These are phyloP conservation scores for Chimonanthus salicifolius DNA, from an alignment of 164 flowering plant genomes.

Conservation along the genomic window DNA sequence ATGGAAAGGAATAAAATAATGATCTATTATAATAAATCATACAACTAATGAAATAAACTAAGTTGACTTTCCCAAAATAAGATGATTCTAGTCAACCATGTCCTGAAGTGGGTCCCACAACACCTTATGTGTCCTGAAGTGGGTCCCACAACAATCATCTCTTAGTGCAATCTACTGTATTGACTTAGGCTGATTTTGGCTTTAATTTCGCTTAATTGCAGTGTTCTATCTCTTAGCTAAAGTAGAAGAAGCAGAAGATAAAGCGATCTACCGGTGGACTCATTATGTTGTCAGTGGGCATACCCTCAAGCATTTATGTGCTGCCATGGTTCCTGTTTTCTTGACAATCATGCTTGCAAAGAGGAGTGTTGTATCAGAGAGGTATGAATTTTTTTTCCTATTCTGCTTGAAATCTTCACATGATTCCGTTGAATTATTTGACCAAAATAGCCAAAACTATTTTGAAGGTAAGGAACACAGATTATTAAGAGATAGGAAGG, in stretches of 20 bases:
- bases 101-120: no score
- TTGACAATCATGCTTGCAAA: constrained; percentile 90
- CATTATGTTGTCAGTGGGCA: constrained; percentile 87
- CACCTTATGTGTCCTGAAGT: no score
- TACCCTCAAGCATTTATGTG: constrained; percentile 89
- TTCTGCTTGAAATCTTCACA: neutral
- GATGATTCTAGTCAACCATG: no score
- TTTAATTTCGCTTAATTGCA: constrained; percentile 23
- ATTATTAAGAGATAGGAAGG: neutral
- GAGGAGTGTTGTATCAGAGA: constrained; percentile 53
- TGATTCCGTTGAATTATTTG: neutral
- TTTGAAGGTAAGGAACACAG: neutral
- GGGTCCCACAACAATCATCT: neutral
- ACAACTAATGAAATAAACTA: no score
- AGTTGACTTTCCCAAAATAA: no score
- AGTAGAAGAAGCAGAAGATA: constrained; percentile 86
- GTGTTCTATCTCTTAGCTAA: constrained; percentile 93
- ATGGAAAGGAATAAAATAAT: no score
- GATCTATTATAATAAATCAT: no score
- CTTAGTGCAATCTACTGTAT: neutral
- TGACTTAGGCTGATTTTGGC: neutral
- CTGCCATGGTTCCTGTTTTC: constrained; percentile 96
- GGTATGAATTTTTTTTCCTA: constrained; percentile 31
- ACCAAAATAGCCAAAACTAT: neutral
- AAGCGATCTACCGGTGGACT: constrained; percentile 67